Percentiles rank a stretch among this genome's conserved stretches.
These are phyloP conservation scores for Picochlorum sp. DNA, from an alignment of 139 green algal genomes.

Conservation along the genomic window DNA sequence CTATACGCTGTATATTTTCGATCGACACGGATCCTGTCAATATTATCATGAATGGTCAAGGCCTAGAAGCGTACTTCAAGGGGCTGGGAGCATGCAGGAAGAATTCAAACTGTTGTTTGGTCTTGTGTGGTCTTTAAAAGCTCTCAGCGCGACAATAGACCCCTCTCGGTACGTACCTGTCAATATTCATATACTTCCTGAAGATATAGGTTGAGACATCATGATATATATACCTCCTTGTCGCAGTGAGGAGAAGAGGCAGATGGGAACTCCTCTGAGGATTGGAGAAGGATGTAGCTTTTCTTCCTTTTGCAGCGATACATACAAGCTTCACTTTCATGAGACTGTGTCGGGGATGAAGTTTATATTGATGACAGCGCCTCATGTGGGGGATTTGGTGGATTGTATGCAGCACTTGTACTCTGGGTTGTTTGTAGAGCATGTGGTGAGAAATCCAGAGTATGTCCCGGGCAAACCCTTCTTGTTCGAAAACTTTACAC, in stretches of 20 bases:
- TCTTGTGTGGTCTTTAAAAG: constrained; percentile 83
- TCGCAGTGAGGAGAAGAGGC: constrained; percentile 50
- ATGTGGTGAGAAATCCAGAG: constrained; percentile 76
- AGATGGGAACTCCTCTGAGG: constrained; percentile 55
- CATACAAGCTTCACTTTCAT: constrained; percentile 89
- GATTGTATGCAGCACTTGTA: constrained; percentile 73
- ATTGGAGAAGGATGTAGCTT: constrained; percentile 74
- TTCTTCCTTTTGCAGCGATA: constrained; percentile 70
- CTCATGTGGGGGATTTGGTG: constrained; percentile 51
- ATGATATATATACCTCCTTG: neutral
- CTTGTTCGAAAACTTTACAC: constrained; percentile 46
- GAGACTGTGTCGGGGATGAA: constrained; percentile 85
- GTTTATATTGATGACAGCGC: constrained; percentile 76
- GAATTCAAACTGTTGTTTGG: constrained; percentile 96
- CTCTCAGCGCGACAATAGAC: constrained; percentile 75
- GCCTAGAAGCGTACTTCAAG: constrained; percentile 60
- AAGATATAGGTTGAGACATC: too few relatives aligned
- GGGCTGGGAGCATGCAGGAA: constrained; percentile 56
- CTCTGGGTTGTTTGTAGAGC: constrained; percentile 65
- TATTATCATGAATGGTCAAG: constrained; percentile 85
- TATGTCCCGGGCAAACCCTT: constrained; percentile 66
- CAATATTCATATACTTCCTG: too few relatives aligned
- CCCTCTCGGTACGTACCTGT: constrained; percentile 51
- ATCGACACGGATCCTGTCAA: constrained; percentile 70
- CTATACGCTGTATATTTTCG: constrained; percentile 78